A percentile compares a stretch with the other conserved stretches of the same genome.
Conservation (phyloP, 345 rosid genomes). For the Lumnitzera racemosa region DNA sequence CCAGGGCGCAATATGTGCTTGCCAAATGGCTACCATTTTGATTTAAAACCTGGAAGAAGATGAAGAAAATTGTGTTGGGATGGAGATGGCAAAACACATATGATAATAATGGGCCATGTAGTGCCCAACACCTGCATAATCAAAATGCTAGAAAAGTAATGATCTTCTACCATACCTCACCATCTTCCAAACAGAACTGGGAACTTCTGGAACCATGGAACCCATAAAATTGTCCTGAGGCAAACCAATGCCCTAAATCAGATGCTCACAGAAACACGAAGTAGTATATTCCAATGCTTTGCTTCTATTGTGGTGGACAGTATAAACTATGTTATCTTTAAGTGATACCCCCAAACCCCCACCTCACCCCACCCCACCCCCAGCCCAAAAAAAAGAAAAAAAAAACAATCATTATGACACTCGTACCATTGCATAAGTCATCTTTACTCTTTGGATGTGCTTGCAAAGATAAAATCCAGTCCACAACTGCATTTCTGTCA, state of each 20-base stretch:
- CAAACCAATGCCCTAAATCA: slow-evolving; percentile 1
- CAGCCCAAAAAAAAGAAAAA: no score
- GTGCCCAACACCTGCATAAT: not conserved
- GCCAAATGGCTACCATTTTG: slow-evolving; percentile 70
- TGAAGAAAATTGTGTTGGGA: slow-evolving; percentile 3
- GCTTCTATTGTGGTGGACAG: not conserved
- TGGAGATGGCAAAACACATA: not conserved
- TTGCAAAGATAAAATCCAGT: slow-evolving; percentile 82
- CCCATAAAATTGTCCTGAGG: slow-evolving; percentile 79
- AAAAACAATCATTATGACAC: not conserved
- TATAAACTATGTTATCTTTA: not conserved
- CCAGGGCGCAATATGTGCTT: slow-evolving; percentile 78
- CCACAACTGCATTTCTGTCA: slow-evolving; percentile 50
- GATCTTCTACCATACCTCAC: slow-evolving; percentile 37
- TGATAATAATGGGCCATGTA: not conserved
- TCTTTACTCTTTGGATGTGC: slow-evolving; percentile 40
- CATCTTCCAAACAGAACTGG: slow-evolving; percentile 40
- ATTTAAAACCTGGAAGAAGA: slow-evolving; percentile 30
- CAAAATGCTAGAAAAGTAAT: not conserved
- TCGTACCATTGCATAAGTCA: slow-evolving; percentile 44
- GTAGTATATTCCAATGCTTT: not conserved
- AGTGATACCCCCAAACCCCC: no score
- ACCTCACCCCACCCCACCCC: no score
- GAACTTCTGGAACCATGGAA: slow-evolving; percentile 76
- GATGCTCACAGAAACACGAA: not conserved